These are phyloP conservation scores for Berberis thunbergii DNA, from an alignment of 164 flowering plant genomes.

Conservation along the genomic window DNA sequence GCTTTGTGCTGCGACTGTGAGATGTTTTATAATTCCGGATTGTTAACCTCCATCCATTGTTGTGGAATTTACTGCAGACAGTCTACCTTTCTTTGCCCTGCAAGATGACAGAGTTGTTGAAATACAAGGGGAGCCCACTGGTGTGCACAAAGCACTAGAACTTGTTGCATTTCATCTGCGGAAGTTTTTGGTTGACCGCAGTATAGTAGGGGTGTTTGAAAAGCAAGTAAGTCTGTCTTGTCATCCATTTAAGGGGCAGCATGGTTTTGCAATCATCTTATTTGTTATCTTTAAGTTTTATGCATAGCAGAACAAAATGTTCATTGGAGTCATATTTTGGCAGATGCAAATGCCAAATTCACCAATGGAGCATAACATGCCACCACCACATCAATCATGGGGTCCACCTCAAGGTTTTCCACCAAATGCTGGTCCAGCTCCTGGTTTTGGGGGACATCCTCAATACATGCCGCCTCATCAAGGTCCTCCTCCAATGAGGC, in stretches of 20 bases:
- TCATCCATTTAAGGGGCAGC: neutral
- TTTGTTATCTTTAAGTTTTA: neutral
- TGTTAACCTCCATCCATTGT: neutral
- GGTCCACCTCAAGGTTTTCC: slow-evolving; percentile 75
- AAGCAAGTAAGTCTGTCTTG: slow-evolving; percentile 42
- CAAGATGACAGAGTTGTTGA: slow-evolving; percentile 94
- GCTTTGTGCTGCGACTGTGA: too few relatives aligned
- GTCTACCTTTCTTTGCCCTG: slow-evolving; percentile 75
- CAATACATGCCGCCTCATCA: slow-evolving; percentile 73
- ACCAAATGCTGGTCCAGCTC: slow-evolving; percentile 45
- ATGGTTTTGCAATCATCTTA: neutral
- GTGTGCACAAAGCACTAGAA: slow-evolving; percentile 78
- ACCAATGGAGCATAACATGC: slow-evolving; percentile 52
- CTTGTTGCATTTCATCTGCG: slow-evolving; percentile 74
- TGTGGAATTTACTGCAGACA: slow-evolving; percentile 39
- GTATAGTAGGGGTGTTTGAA: slow-evolving; percentile 71
- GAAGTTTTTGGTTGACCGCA: slow-evolving; percentile 87
- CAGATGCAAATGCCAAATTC: slow-evolving; percentile 69
- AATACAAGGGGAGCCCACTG: slow-evolving; percentile 65
- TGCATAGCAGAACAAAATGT: too few relatives aligned
- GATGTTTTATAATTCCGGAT: neutral
- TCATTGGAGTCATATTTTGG: neutral
- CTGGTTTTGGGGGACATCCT: slow-evolving; percentile 52
- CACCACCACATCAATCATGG: slow-evolving; percentile 74
- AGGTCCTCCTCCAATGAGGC: slow-evolving; percentile 14